Base-by-base conservation (phyloP, 805 yeast species). In the Metschnikowia aberdeeniae region DNA sequence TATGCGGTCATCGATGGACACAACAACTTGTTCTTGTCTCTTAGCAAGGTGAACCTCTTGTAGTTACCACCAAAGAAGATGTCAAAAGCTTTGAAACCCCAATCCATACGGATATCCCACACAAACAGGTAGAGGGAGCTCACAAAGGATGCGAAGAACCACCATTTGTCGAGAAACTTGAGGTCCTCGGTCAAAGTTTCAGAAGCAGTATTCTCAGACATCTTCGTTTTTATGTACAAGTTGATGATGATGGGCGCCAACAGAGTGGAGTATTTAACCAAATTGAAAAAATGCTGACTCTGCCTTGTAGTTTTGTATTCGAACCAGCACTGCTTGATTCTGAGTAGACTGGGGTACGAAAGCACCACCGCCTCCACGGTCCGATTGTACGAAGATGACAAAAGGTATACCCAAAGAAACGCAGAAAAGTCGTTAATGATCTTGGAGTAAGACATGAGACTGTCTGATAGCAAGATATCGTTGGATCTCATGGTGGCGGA, bases 101-200 rank as follows among this genome's bases (percentile, higher is more conserved):
- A 93, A 67, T 93, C 99, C 75, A 80, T 80, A 41, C 76, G 76
- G 10, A 92, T 64, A 63, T 93, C 99, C 99, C 99, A 93, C 44
- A 80, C 67, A 49, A 88, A 86, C 12, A 95, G 77, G 62, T 86
- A 93, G 0, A 79, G 56, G 0, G 98, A 85, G 60, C 86, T 89
- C 34, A 86, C 56, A 1, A 82, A 57, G 3, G 73, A 66, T 5
- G 64, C 57, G 2, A 71, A 34, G 44, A 70, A 72, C 82, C 82
- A 78, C 56, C 69, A 60, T 2, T 53, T 41, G 46, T 72, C 63
- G 5, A 69, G 55, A 2, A 7, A 14, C 11, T 56, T 49, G 13
- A 69, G 49, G 14, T 46, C 36, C 10, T 37, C 32, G 3, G 46
- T 32, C 11, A 43, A 34, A 17, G 35, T 22, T 3, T 36, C 40